Conservation (phyloP, 805 yeast species). For the Candida insectalens region DNA sequence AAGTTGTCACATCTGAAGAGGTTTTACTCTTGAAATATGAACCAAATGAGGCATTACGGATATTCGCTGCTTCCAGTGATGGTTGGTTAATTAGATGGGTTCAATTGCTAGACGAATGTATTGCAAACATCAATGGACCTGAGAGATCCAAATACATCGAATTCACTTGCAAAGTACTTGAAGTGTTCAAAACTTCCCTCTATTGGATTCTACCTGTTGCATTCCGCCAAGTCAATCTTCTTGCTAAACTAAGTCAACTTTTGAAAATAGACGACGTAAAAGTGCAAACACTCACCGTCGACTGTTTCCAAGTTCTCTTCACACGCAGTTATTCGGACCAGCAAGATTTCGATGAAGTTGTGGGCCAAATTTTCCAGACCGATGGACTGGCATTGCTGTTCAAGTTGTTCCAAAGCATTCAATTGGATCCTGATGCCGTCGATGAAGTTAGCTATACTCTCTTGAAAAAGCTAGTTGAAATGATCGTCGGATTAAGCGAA, state of each 20-base stretch:
- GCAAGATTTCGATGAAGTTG: constrained; percentile 65
- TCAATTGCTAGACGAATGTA: constrained; percentile 37
- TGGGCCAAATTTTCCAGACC: constrained; percentile 66
- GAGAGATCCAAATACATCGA: constrained; percentile 3
- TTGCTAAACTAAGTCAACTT: constrained; percentile 52
- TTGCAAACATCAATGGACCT: constrained; percentile 18
- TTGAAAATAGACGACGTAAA: constrained; percentile 48
- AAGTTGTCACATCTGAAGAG: constrained; percentile 65
- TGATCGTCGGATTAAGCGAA: constrained; percentile 81
- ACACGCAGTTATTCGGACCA: constrained; percentile 63
- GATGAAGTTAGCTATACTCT: constrained; percentile 69
- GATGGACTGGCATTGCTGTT: constrained; percentile 66
- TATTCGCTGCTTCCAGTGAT: constrained; percentile 56
- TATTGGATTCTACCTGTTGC: constrained; percentile 85
- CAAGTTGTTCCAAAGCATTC: constrained; percentile 52
- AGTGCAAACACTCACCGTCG: constrained; percentile 76
- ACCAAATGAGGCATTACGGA: constrained; percentile 49
- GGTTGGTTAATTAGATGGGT: constrained; percentile 89
- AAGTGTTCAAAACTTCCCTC: constrained; percentile 80
- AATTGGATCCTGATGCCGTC: constrained; percentile 56
- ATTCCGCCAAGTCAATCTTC: constrained; percentile 54
- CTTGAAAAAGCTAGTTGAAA: constrained; percentile 83
- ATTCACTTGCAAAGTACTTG: constrained; percentile 59
- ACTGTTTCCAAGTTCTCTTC: constrained; percentile 81
- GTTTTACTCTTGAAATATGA: constrained; percentile 57